phyloP scores from a whole-genome alignment of 192 early-diverging fungal genomes.

The Podila epigama region DNA sequence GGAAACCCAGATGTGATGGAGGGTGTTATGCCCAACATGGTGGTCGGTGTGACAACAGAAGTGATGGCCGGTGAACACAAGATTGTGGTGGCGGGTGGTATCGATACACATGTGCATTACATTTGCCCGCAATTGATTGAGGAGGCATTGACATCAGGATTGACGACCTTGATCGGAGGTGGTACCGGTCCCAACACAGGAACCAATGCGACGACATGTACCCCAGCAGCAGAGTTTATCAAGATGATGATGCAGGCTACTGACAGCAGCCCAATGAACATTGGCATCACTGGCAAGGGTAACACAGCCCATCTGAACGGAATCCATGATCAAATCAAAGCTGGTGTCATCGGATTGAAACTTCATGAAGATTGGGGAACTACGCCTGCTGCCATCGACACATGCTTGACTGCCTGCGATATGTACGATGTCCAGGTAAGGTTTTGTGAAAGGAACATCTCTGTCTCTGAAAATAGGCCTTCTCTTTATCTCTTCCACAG shows the following conservation, averaged over 20 bases:
- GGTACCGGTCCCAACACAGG: conserved; percentile 97
- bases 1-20: conserved; percentile 99
- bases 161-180: conserved; percentile 88
- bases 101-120: conserved; percentile 96
- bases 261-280: conserved; percentile 89
- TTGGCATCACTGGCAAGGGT: conserved; percentile 97
- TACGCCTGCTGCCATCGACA: conserved; percentile 93
- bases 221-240: conserved; percentile 82
- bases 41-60: conserved; percentile 89
- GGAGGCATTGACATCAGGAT: conserved; percentile 83
- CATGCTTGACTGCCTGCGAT: conserved; percentile 86
- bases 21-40: conserved; percentile 88
- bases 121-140: conserved; percentile 91
- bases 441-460: too few species aligned
- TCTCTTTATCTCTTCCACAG: background rate
- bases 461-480: too few species aligned
- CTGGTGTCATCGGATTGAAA: conserved; percentile 90
- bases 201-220: conserved; percentile 96
- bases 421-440: conserved; percentile 81
- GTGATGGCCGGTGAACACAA: conserved; percentile 90
- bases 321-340: conserved; percentile 83
- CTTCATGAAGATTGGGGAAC: conserved; percentile 98
- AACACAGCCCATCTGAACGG: conserved; percentile 74
- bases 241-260: conserved; percentile 91
- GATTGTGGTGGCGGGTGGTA: conserved; percentile 93